These are phyloP conservation scores for Penicillium capsulatum DNA, from an alignment of 2,329 filamentous ascomycete genomes.

Conservation along the genomic window DNA sequence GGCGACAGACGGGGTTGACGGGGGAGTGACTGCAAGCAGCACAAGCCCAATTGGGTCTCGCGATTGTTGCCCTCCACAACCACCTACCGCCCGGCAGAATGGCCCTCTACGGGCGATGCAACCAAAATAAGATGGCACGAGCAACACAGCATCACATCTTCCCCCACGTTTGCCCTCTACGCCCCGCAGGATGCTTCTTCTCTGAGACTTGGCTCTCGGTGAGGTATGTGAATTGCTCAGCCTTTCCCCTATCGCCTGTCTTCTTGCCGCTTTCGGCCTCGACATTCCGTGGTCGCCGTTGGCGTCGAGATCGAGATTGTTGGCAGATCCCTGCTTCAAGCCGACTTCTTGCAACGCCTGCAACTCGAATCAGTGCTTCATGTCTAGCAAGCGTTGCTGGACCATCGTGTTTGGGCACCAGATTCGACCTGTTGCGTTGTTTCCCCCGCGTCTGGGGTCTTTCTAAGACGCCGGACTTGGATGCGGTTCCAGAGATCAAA, in stretches of 20 bases:
- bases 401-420: constrained; percentile 11
- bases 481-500: constrained; percentile 11
- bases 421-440: constrained; percentile 18
- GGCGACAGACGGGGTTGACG: not conserved
- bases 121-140: constrained; percentile 23
- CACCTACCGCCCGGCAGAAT: constrained; percentile 25
- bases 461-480: constrained; percentile 5
- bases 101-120: constrained; percentile 9
- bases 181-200: no score
- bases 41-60: not conserved
- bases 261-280: constrained; percentile 19
- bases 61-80: constrained; percentile 25
- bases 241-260: constrained; percentile 3
- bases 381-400: constrained; percentile 15
- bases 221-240: not conserved
- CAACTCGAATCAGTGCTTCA: constrained; percentile 6
- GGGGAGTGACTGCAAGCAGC: not conserved
- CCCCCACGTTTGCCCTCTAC: not conserved
- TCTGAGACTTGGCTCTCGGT: no score
- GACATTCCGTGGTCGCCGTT: constrained; percentile 18
- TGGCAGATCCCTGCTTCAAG: not conserved
- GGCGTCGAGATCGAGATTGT: constrained; percentile 10
- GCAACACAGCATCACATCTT: not conserved
- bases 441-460: constrained; percentile 20
- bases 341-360: not conserved